phyloP scores from a whole-genome alignment of 108 stramenopile species.

The Stephanodiscus minutulus region DNA sequence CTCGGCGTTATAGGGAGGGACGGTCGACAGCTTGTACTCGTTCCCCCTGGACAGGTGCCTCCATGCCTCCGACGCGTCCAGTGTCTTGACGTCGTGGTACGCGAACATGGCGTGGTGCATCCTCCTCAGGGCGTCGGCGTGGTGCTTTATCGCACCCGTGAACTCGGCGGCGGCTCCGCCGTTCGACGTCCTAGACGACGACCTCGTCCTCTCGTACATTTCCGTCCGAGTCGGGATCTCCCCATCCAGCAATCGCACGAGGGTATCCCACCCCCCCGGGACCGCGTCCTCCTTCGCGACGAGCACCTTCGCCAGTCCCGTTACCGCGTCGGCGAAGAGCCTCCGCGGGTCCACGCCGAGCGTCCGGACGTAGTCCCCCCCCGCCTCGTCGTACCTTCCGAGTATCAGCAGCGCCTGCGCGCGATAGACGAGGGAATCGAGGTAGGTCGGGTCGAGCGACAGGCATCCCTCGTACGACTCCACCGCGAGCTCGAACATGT shows the following conservation, averaged over 20 bases:
- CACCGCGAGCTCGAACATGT: slow-evolving; percentile 82
- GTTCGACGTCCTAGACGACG: slow-evolving; percentile 8
- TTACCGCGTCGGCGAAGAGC: slow-evolving; percentile 62
- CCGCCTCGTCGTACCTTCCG: slow-evolving; percentile 70
- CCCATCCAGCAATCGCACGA: slow-evolving; percentile 41
- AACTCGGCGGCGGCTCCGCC: too few relatives aligned
- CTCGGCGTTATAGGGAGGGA: slow-evolving; percentile 59
- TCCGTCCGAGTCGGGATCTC: slow-evolving; percentile 46
- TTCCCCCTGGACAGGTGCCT: slow-evolving; percentile 59
- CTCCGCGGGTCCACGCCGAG: slow-evolving; percentile 54
- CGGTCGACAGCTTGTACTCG: slow-evolving; percentile 65
- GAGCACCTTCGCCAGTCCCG: slow-evolving; percentile 70
- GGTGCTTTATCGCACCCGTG: slow-evolving; percentile 21
- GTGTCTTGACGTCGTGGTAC: slow-evolving; percentile 82
- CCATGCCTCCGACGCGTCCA: slow-evolving; percentile 68
- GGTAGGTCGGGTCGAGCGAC: slow-evolving; percentile 58
- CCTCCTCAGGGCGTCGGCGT: slow-evolving; percentile 60
- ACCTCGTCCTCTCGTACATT: slow-evolving; percentile 13
- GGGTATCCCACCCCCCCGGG: slow-evolving; percentile 58
- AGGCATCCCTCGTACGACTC: slow-evolving; percentile 59
- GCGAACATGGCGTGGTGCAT: slow-evolving; percentile 75
- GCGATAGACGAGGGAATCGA: slow-evolving; percentile 66
- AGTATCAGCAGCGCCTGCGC: slow-evolving; percentile 71
- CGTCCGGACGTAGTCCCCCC: slow-evolving; percentile 55
- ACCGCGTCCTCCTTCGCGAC: slow-evolving; percentile 67